Base-by-base conservation (phyloP, 2,329 filamentous ascomycete genomes). In the Neoarthrinium moseri region DNA sequence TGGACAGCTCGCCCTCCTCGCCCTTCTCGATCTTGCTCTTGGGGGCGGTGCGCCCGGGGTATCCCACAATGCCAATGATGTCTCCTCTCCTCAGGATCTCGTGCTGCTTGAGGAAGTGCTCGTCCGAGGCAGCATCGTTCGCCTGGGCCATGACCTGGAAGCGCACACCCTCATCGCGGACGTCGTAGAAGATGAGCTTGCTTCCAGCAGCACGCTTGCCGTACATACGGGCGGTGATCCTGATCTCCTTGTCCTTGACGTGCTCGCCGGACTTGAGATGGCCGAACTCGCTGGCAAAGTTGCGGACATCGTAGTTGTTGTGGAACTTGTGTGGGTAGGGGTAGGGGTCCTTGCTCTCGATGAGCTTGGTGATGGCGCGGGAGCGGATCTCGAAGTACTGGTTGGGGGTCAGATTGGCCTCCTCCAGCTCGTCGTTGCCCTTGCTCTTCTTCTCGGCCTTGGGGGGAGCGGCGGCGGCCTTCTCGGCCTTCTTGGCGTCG, bases 311-410 rank as follows among this genome's bases (percentile, higher is more conserved):
- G 62, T 90, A 91, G 67, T 86, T 88, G 65, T 89, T 84, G 47
- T 91, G 77, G 79, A 96, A 97, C 78, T 84, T 86, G 85, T 99
- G 92, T 6, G 94, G 94, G 71, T 96, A 96, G 4, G 89, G 89
- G 63, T 92, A 87, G 32, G 88, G 87, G 49, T 83, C 73, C 73
- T 87, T 84, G 62, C 81, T 83, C 62, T 85, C 74, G 60, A 92
- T 79, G 55, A 80, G 78, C 60, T 86, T 86, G 68, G 87, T 86
- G 74, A 96, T 84, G 56, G 80, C 80, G 57, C 89, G 83, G 61
- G 87, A 95, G 52, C 94, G 88, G 65, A 97, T 95, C 74, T 99
- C 94, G 66, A 96, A 96, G 77, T 97, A 99, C 67, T 82, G 77
- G 66, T 78, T 78, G 26, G 77, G 77, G 47, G 77, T 77, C 46